phyloP scores from a whole-genome alignment of 208 protist genomes.

The Porcisia deanei region DNA sequence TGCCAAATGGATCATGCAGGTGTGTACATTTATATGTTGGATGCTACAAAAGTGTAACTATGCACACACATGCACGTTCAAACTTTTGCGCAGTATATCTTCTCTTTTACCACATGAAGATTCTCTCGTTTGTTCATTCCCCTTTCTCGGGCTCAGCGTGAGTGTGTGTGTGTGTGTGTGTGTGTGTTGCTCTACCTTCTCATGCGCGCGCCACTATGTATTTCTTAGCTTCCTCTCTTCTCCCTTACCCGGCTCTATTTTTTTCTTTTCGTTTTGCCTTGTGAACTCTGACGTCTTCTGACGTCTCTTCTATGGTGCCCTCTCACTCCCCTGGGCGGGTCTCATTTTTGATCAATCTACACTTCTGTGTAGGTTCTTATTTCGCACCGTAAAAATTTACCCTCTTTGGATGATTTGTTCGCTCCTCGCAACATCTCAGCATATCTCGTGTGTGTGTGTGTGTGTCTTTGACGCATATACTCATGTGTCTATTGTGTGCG shows the following conservation, averaged over 20 bases:
- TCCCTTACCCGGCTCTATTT: not conserved
- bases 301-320: too few relatives aligned
- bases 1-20: not conserved
- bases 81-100: not conserved
- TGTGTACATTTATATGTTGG: constrained; percentile 1
- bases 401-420: too few relatives aligned
- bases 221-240: not conserved
- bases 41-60: too few relatives aligned
- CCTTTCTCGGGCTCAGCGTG: not conserved
- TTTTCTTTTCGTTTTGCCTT: not conserved
- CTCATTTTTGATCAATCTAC: too few relatives aligned
- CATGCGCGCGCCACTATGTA: not conserved
- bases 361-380: too few relatives aligned
- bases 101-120: too few relatives aligned
- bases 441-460: not conserved
- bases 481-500: too few relatives aligned
- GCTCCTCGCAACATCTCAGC: too few relatives aligned
- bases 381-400: too few relatives aligned
- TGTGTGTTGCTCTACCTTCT: not conserved
- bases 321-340: too few relatives aligned
- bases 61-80: not conserved
- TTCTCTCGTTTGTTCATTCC: not conserved
- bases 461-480: not conserved
- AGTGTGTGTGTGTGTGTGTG: constrained; percentile 1
- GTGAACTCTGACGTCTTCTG: not conserved